Evolutionary conservation across 78 protist genomes (phyloP).

Genomic region (Dictyostelium discoideum): DNA sequence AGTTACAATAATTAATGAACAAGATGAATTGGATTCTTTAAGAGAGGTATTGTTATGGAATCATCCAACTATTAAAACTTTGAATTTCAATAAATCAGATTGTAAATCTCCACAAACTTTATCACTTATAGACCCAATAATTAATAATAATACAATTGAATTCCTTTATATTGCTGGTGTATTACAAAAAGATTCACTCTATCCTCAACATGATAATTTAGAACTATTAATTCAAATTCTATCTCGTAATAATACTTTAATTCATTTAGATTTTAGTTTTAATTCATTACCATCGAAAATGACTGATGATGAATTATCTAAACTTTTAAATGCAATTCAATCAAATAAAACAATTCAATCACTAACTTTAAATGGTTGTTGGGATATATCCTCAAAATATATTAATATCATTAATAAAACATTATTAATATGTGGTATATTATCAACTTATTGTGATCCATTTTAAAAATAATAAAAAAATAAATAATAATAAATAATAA

Average conservation of each 20-base stretch:
- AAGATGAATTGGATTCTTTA: neutral
- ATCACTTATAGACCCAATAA: neutral
- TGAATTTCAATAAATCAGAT: conserved; percentile 1
- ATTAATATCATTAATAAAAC: neutral
- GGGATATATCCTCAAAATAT: neutral
- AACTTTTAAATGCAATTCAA: neutral
- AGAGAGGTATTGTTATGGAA: neutral
- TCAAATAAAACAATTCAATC: neutral
- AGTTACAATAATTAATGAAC: neutral
- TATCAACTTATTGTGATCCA: neutral
- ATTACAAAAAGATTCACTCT: neutral
- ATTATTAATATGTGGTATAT: neutral
- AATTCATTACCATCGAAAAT: neutral
- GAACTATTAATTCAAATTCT: neutral
- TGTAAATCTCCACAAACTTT: neutral
- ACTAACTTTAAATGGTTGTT: neutral
- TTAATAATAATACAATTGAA: neutral
- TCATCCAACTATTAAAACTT: neutral
- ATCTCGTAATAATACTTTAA: neutral
- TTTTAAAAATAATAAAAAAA: neutral
- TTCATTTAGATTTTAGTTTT: conserved; percentile 2
- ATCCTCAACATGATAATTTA: neutral
- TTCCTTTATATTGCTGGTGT: neutral
- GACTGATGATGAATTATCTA: neutral
- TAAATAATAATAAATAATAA: too few relatives aligned